Conservation (phyloP, 2,329 filamentous ascomycete genomes). For the Clonostachys rosea region DNA sequence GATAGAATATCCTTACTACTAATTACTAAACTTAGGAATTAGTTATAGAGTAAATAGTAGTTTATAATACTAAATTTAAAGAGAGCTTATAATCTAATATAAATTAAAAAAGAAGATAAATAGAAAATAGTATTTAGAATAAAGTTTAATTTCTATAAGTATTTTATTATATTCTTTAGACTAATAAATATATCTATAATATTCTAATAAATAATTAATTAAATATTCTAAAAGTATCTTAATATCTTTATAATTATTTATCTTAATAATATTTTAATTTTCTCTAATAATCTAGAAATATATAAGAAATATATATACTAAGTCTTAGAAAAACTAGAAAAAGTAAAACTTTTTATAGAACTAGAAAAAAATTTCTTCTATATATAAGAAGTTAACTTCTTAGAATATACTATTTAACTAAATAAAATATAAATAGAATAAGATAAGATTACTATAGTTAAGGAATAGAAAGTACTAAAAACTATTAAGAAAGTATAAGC, state of each 20-base stretch:
- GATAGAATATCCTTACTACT: constrained; percentile 12
- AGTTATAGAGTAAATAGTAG: constrained; percentile 5
- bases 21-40: constrained; percentile 14
- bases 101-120: constrained; percentile 18
- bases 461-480: background rate
- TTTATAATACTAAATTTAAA: constrained; percentile 11
- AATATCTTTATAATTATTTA: background rate
- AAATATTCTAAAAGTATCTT: background rate
- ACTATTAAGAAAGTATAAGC: background rate
- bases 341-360: too few relatives aligned
- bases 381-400: background rate
- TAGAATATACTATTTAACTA: background rate
- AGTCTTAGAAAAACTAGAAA: background rate
- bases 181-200: constrained; percentile 9
- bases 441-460: background rate
- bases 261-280: background rate
- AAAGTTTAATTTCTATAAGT: constrained; percentile 23
- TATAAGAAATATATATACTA: background rate
- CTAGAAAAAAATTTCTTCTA: background rate
- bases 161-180: constrained; percentile 19
- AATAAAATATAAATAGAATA: background rate
- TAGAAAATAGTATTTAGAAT: constrained; percentile 25
- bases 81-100: constrained; percentile 19
- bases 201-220: background rate
- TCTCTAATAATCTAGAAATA: background rate